Percentiles rank a stretch among this genome's conserved stretches.
phyloP scores from a whole-genome alignment of 1,139 yeast genomes.

The Groenewaldozyma sp. region DNA sequence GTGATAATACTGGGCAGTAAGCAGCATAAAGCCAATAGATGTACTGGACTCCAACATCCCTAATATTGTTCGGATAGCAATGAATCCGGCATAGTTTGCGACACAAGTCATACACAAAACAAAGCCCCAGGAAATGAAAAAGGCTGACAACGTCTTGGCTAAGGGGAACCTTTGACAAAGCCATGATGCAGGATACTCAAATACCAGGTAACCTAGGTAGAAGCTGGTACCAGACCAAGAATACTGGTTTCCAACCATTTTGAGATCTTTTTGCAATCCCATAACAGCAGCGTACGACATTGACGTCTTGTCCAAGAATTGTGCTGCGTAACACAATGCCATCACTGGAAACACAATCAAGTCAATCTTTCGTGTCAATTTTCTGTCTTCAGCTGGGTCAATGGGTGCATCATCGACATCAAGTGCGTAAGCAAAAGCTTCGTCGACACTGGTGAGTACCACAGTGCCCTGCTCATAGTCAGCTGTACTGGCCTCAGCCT shows the following conservation, averaged over 20 bases:
- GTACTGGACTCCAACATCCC: slow-evolving; percentile 42
- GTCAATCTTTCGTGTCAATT: slow-evolving; percentile 45
- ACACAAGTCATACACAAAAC: slow-evolving; percentile 39
- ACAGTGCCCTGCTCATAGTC: slow-evolving; percentile 3
- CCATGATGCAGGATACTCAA: slow-evolving; percentile 30
- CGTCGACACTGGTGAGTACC: slow-evolving; percentile 3
- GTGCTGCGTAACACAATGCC: slow-evolving; percentile 33
- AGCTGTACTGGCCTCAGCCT: slow-evolving; percentile 2
- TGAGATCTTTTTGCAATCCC: slow-evolving; percentile 32
- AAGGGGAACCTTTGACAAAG: slow-evolving; percentile 41
- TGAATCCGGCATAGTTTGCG: slow-evolving; percentile 35
- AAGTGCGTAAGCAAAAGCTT: slow-evolving; percentile 5
- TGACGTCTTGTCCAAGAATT: slow-evolving; percentile 33
- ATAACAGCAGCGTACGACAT: slow-evolving; percentile 38
- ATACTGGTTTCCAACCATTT: slow-evolving; percentile 36
- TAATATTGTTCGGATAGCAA: slow-evolving; percentile 39
- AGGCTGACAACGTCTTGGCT: slow-evolving; percentile 34
- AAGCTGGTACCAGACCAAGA: slow-evolving; percentile 41
- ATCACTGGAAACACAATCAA: slow-evolving; percentile 39
- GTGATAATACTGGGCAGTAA: slow-evolving; percentile 21
- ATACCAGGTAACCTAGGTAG: slow-evolving; percentile 40
- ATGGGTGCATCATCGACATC: slow-evolving; percentile 8
- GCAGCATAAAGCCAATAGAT: slow-evolving; percentile 17
- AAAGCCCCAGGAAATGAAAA: slow-evolving; percentile 41
- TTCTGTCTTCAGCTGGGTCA: slow-evolving; percentile 26